Conservation (phyloP, 768 basidiomycete genomes). For the Myochromella boudieri region DNA sequence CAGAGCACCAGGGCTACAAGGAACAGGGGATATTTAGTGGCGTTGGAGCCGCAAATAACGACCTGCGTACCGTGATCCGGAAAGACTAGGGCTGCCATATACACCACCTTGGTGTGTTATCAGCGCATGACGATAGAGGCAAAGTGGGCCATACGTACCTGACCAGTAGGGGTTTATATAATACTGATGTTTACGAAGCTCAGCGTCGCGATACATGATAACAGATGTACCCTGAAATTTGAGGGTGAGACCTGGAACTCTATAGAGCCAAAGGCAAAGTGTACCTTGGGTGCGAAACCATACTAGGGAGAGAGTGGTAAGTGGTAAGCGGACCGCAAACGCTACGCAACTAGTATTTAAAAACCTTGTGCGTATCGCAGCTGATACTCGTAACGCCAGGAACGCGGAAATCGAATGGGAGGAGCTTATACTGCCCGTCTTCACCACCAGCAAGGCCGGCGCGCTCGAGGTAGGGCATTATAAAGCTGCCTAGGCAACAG, state of each 20-base stretch:
- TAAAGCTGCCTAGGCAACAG: slow-evolving; percentile 92
- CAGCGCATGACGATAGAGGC: neutral
- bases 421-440: slow-evolving; percentile 52
- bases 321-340: too few species aligned
- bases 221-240: slow-evolving; percentile 77
- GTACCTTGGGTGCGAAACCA: slow-evolving; percentile 90
- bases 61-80: slow-evolving; percentile 78
- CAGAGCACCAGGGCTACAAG: slow-evolving; percentile 81
- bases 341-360: neutral
- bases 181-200: slow-evolving; percentile 81
- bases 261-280: slow-evolving; percentile 9
- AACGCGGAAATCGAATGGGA: slow-evolving; percentile 88
- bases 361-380: slow-evolving; percentile 93
- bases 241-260: neutral
- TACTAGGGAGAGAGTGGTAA: slow-evolving; percentile 58
- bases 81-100: slow-evolving; percentile 86
- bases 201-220: slow-evolving; percentile 87
- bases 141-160: slow-evolving; percentile 38
- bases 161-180: slow-evolving; percentile 82
- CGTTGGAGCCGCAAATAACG: neutral
- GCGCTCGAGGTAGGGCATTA: slow-evolving; percentile 87
- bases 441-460: slow-evolving; percentile 67
- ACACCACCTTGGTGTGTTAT: slow-evolving; percentile 60
- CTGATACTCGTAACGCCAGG: slow-evolving; percentile 92
- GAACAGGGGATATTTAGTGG: neutral